Conservation (phyloP, 192 early-diverging fungal genomes). For the Linnemannia exigua region DNA sequence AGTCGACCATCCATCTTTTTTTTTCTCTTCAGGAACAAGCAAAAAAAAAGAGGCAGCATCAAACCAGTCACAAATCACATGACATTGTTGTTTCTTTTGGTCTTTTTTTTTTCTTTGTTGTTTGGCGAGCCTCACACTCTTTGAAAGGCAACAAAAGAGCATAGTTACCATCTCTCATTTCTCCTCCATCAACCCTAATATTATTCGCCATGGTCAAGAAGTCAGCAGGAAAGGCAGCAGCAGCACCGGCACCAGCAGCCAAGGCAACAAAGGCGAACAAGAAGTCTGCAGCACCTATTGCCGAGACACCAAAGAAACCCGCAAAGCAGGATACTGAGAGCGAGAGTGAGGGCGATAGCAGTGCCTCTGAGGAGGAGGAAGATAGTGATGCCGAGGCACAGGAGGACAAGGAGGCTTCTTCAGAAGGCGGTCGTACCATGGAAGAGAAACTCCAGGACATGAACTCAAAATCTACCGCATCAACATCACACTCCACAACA, state of each 20-base stretch:
- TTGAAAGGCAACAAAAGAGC: background rate
- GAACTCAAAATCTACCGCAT: background rate
- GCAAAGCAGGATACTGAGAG: background rate
- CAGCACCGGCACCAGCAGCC: background rate
- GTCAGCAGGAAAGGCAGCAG: slow-evolving; percentile 3
- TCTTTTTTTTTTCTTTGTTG: slow-evolving; percentile 11
- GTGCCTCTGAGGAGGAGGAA: background rate
- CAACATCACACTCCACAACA: background rate
- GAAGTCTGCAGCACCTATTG: background rate
- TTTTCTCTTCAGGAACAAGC: background rate
- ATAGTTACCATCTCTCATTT: background rate
- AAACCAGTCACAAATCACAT: background rate
- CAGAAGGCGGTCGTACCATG: background rate
- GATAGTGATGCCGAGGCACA: background rate
- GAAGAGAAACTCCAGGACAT: slow-evolving; percentile 6
- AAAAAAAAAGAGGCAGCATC: background rate
- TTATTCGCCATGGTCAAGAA: background rate
- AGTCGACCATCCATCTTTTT: background rate
- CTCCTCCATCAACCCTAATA: background rate
- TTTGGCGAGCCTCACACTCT: background rate
- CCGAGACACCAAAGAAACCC: background rate
- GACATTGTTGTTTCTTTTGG: slow-evolving; percentile 6
- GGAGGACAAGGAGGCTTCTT: background rate
- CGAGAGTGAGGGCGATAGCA: background rate
- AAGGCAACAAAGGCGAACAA: background rate